Evolutionary conservation across 2,329 filamentous ascomycete species (phyloP).

Genomic region (Claviceps sp.): DNA sequence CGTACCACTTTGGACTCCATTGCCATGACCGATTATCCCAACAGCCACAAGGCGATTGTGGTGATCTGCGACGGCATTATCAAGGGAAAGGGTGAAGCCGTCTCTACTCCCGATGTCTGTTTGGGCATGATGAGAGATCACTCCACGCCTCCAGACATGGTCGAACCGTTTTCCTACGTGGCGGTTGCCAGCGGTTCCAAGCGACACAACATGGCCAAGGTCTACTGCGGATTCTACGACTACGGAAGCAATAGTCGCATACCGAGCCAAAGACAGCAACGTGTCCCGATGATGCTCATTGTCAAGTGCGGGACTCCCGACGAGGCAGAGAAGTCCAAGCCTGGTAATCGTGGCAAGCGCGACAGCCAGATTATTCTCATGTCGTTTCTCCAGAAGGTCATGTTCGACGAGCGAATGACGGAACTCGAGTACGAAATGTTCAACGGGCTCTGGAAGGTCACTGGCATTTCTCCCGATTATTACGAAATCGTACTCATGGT

Average conservation of each 20-base stretch:
- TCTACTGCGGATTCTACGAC: slow-evolving; percentile 96
- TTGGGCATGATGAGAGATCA: slow-evolving; percentile 92
- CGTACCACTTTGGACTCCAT: slow-evolving; percentile 92
- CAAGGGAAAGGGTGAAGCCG: slow-evolving; percentile 79
- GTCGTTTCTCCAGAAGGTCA: slow-evolving; percentile 99
- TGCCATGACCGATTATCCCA: slow-evolving; percentile 95
- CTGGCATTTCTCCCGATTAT: slow-evolving; percentile 93
- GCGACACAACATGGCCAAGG: slow-evolving; percentile 98
- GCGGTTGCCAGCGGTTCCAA: slow-evolving; percentile 92
- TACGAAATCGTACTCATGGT: slow-evolving; percentile 99
- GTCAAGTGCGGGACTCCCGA: slow-evolving; percentile 93
- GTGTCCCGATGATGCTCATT: slow-evolving; percentile 92
- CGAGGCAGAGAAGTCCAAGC: slow-evolving; percentile 68
- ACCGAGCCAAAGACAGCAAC: slow-evolving; percentile 77
- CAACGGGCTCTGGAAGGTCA: slow-evolving; percentile 97
- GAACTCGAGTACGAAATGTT: slow-evolving; percentile 99
- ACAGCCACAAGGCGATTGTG: slow-evolving; percentile 95
- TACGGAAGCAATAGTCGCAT: slow-evolving; percentile 74
- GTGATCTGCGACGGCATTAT: slow-evolving; percentile 96
- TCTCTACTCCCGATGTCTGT: slow-evolving; percentile 81
- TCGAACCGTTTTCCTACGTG: slow-evolving; percentile 86
- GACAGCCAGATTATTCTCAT: slow-evolving; percentile 98
- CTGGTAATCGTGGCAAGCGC: slow-evolving; percentile 94
- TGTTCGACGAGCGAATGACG: slow-evolving; percentile 99
- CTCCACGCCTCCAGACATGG: slow-evolving; percentile 64